Conservation (phyloP, 2,329 filamentous ascomycete genomes). For the Xylariaceae sp. region DNA sequence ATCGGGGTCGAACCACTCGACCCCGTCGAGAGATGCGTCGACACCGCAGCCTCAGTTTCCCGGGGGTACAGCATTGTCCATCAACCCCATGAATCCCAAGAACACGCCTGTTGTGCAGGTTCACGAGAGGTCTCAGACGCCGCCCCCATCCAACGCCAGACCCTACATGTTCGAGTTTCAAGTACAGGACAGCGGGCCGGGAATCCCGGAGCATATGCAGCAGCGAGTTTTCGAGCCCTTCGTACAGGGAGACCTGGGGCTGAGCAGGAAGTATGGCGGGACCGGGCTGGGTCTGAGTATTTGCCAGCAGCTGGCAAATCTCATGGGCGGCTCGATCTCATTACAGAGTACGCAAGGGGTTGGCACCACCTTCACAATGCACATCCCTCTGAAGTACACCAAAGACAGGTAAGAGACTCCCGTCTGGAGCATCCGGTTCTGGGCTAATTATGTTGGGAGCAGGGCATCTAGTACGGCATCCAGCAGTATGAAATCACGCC, state of each 20-base stretch:
- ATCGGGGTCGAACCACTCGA: conserved; percentile 43
- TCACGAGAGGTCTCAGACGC: conserved; percentile 50
- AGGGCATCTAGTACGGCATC: conserved; percentile 48
- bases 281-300: conserved; percentile 85
- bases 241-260: conserved; percentile 80
- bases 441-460: conserved; percentile 3
- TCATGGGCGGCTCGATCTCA: conserved; percentile 74
- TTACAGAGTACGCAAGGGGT: conserved; percentile 64
- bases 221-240: conserved; percentile 88
- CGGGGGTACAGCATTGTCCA: conserved; percentile 48
- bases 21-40: conserved; percentile 34
- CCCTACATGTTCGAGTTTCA: conserved; percentile 79
- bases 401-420: conserved; percentile 49
- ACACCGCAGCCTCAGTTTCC: conserved; percentile 24
- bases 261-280: conserved; percentile 85
- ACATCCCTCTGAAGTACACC: conserved; percentile 71
- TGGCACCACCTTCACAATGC: conserved; percentile 76
- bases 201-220: conserved; percentile 71
- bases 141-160: conserved; percentile 54
- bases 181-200: conserved; percentile 80
- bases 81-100: conserved; percentile 56
- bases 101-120: conserved; percentile 37
- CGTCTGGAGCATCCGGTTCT: neutral
- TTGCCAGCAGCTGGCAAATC: conserved; percentile 72
- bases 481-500: conserved; percentile 44